Percentiles rank a stretch among this genome's conserved stretches.
Conservation (phyloP, 371 early-diverging fungal species). For the Apophysomyces trapeziformis region DNA sequence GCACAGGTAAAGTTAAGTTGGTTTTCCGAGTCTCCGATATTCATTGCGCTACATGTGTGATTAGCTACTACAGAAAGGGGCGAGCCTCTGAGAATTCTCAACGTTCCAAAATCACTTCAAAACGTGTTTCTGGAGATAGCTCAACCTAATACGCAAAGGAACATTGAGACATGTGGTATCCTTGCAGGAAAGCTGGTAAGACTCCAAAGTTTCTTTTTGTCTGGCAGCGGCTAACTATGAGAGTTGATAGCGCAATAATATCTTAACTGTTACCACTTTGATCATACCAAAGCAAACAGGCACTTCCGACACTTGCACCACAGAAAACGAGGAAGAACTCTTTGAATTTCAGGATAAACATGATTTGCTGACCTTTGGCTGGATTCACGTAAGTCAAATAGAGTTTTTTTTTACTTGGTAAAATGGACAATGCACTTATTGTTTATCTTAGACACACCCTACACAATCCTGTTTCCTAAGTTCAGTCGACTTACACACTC, state of each 20-base stretch:
- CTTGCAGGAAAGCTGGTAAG: constrained; percentile 78
- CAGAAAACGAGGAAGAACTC: constrained; percentile 87
- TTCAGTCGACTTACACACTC: constrained; percentile 92
- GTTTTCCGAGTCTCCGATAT: not conserved
- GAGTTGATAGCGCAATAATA: constrained; percentile 59
- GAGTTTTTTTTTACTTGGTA: not conserved
- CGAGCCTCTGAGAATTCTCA: constrained; percentile 66
- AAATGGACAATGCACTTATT: not conserved
- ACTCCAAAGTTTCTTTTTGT: not conserved
- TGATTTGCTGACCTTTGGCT: constrained; percentile 87
- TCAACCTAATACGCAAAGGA: constrained; percentile 70
- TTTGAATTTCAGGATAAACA: constrained; percentile 75
- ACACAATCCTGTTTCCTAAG: constrained; percentile 93
- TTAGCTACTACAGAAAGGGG: constrained; percentile 63
- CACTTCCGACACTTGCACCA: constrained; percentile 88
- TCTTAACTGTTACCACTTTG: constrained; percentile 74
- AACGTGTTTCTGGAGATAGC: constrained; percentile 79
- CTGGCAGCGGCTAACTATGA: not conserved
- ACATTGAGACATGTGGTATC: constrained; percentile 92
- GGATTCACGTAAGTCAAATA: constrained; percentile 78
- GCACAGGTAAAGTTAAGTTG: not conserved
- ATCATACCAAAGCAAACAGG: constrained; percentile 90
- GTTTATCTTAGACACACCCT: constrained; percentile 78
- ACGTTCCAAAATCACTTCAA: constrained; percentile 67
- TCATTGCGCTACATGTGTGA: not conserved